Evolutionary conservation across 345 rosid species (phyloP), one percentile per base, ranked within the genome.

Genomic region (Syzygium grande): DNA sequence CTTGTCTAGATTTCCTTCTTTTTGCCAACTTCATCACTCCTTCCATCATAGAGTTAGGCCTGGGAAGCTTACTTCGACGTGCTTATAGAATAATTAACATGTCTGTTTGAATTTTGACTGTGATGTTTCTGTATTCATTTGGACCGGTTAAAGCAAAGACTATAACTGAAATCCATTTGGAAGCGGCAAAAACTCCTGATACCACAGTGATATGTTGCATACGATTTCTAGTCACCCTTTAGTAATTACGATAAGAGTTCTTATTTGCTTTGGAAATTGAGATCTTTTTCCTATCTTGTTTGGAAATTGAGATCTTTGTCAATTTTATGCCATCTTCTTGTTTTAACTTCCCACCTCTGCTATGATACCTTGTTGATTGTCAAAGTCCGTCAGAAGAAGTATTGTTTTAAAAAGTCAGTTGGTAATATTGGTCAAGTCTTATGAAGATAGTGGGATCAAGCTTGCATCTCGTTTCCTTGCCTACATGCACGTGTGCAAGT

Each of bases 121-220:
- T 54, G 61, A 56, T 9, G n/a, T 56, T 56, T 56, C n/a, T 56
- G 61, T 56, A 56, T 56, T 56, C 61, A 56, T 56, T 22, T 56
- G n/a, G 13, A 23, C 61, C 7, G 13, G 25, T 55, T 84, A 97
- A 92, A 55, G 58, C 58, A 55, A 55, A 3, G 58, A 19, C 22
- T 21, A 55, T 55, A 9, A 56, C 61, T 23, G 27, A 25, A 56
- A 22, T 56, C 61, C 61, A 56, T 56, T 56, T 0, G n/a, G 61
- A 56, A 56, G 61, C 58, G 22, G 25, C 21, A 55, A 55, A 55
- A 7, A 54, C 58, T 55, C 97, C 96, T 46, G 98, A 97, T 80
- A 10, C 58, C 25, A 19, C 58, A 55, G 58, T 8, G 58, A 55
- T 3, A 55, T 55, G 25, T 55, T 55, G 58, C 58, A 21, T 55